Base-by-base conservation (phyloP, 345 rosid genomes). In the Eucalyptus decipiens region DNA sequence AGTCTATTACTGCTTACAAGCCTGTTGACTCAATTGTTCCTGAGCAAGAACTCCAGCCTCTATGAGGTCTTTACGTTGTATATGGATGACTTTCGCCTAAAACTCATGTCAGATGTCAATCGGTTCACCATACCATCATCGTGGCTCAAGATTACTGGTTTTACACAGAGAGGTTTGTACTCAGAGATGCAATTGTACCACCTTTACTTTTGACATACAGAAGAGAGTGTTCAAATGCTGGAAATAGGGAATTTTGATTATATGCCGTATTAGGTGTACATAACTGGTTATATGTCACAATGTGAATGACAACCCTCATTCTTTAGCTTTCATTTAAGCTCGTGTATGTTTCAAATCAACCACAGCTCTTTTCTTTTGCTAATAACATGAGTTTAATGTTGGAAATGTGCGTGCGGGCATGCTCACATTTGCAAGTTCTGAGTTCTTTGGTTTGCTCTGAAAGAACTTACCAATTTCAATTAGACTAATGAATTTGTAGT, bases 41-140 rank as follows among this genome's bases (percentile, higher is more conserved):
- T 2, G 97, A 94, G 89, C 97, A 93, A 90, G 98, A 96, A 91
- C 91, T 96, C 72, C 97, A 96, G 88, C 97, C 95, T 6, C 87
- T 94, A 69, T 91, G 92, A 88, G 50, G 69, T 88, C 88, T 86
- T 42, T 37, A 58, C 12, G 17, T 3, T 15, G 26, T 62, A 80
- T 11, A 45, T 43, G 32, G 81, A 45, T 60, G 81, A 87, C 80
- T 42, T 42, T 56, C 62, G 2, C 62, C 65, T 51, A n/a, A 50
- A 34, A 50, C 30, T 32, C 80, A 40, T 56, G 80, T 45, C 81
- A 62, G 65, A 28, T 62, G 80, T 60, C 76, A 56, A 40, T 42
- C 81, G 6, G 62, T n/a, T 86, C 62, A 52, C 24, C 87, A 2
- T 56, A 32, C 85, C 30, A 3, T 11, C 42, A 11, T 21, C 15